Conservation (phyloP, 1,284 basidiomycete species). For the Pyrrhoderma lamaoense region DNA sequence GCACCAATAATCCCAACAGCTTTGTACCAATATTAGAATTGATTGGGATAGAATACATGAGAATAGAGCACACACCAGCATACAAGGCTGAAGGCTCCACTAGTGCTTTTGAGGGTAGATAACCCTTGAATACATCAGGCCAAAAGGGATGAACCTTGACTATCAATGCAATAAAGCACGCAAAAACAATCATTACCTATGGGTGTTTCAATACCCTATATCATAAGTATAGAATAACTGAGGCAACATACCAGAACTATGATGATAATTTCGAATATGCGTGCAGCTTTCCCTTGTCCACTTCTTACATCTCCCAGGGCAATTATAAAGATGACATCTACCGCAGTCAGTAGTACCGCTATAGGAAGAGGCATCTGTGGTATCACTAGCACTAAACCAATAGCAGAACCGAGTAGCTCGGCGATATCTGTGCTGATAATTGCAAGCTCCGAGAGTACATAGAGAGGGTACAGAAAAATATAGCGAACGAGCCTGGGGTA, state of each 20-base stretch:
- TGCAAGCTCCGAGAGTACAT: constrained; percentile 68
- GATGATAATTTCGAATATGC: constrained; percentile 70
- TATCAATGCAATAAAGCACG: constrained; percentile 80
- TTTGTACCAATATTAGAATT: constrained; percentile 23
- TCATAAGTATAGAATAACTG: too few species aligned
- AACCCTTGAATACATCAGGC: constrained; percentile 79
- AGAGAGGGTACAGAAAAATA: constrained; percentile 65
- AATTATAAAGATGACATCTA: constrained; percentile 77
- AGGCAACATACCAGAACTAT: constrained; percentile 44
- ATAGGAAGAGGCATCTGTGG: constrained; percentile 74
- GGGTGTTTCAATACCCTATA: constrained; percentile 4
- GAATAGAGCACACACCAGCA: constrained; percentile 48
- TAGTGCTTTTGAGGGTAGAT: constrained; percentile 67
- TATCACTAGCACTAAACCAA: constrained; percentile 76
- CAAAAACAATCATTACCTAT: constrained; percentile 72
- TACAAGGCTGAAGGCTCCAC: constrained; percentile 67
- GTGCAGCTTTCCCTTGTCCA: constrained; percentile 40
- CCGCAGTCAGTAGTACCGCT: constrained; percentile 76
- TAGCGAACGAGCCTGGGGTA: constrained; percentile 56
- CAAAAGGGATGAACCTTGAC: constrained; percentile 70
- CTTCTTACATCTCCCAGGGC: constrained; percentile 54
- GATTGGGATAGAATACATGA: not conserved
- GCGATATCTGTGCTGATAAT: constrained; percentile 76
- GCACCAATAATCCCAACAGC: constrained; percentile 80
- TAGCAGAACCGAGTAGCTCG: constrained; percentile 74